Conservation (phyloP, 2,329 filamentous ascomycete genomes). For the Cladosporium phlei region DNA sequence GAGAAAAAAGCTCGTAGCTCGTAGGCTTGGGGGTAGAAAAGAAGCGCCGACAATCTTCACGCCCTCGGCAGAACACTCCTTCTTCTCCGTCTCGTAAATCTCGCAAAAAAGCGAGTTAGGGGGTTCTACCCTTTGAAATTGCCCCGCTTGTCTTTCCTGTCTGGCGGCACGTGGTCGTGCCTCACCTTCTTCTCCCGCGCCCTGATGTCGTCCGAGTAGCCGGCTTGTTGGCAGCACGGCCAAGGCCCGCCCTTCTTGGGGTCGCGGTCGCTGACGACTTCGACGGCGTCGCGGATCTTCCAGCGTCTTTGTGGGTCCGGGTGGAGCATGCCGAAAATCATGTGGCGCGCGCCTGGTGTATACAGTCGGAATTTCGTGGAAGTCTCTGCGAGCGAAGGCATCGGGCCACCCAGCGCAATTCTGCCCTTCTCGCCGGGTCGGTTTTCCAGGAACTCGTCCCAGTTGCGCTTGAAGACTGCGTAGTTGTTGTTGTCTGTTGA, state of each 20-base stretch:
- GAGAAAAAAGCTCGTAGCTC: no score
- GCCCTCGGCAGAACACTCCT: no score
- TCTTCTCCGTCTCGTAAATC: no score
- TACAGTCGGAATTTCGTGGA: conserved; percentile 63
- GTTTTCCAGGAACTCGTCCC: conserved; percentile 61
- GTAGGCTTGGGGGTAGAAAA: no score
- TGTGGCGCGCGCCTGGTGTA: conserved; percentile 62
- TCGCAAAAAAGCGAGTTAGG: not conserved
- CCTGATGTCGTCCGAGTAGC: conserved; percentile 33
- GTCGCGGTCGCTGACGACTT: conserved; percentile 39
- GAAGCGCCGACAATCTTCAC: no score
- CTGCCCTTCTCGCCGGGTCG: conserved; percentile 49
- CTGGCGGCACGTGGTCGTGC: conserved; percentile 42
- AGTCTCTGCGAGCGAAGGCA: conserved; percentile 55
- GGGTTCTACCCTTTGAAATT: conserved; percentile 8
- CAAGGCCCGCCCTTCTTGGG: conserved; percentile 9
- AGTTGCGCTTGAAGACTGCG: conserved; percentile 60
- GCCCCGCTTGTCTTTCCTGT: conserved; percentile 32
- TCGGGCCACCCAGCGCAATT: conserved; percentile 36
- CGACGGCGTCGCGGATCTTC: conserved; percentile 63
- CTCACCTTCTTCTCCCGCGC: conserved; percentile 36
- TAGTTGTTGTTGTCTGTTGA: conserved; percentile 54
- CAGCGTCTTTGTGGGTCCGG: conserved; percentile 68
- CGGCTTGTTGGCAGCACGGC: conserved; percentile 29
- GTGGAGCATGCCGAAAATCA: conserved; percentile 78